A percentile compares a stretch with the other conserved stretches of the same genome.
Conservation (phyloP, 2,329 filamentous ascomycete species). For the Lecanicillium sp. region DNA sequence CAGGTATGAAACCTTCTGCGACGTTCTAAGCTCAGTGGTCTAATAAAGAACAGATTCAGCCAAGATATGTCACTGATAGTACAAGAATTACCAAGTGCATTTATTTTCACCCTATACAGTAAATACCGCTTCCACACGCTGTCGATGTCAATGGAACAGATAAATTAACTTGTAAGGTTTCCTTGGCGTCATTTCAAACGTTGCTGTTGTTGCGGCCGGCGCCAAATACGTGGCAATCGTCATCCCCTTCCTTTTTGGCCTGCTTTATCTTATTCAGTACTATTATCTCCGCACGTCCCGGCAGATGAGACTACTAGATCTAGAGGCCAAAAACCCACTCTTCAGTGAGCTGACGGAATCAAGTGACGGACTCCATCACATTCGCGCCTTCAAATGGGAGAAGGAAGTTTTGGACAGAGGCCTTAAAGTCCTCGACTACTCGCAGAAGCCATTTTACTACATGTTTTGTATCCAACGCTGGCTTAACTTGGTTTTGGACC, state of each 20-base stretch:
- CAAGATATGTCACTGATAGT: constrained; percentile 14
- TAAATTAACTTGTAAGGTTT: background rate
- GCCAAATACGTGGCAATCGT: constrained; percentile 8
- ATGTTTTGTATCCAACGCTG: constrained; percentile 46
- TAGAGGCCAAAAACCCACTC: constrained; percentile 24
- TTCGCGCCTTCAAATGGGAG: constrained; percentile 46
- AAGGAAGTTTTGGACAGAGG: constrained; percentile 31
- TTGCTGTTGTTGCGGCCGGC: constrained; percentile 13
- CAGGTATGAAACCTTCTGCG: too few species aligned
- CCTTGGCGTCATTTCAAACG: constrained; percentile 1
- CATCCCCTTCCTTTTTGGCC: constrained; percentile 15
- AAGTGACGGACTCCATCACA: constrained; percentile 33
- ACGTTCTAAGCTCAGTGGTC: too few species aligned
- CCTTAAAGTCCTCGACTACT: constrained; percentile 35
- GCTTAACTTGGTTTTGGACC: constrained; percentile 39
- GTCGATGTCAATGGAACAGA: background rate
- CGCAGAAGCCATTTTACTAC: constrained; percentile 46
- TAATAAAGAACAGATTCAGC: constrained; percentile 2
- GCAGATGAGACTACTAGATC: constrained; percentile 25
- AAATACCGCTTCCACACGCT: background rate
- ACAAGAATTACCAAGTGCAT: constrained; percentile 11
- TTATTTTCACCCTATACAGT: constrained; percentile 7
- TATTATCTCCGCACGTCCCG: constrained; percentile 26
- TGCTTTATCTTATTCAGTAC: constrained; percentile 20
- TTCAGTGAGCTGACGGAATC: constrained; percentile 32